A percentile compares a stretch with the other conserved stretches of the same genome.
Evolutionary conservation across 139 green algal species (phyloP).

Genomic region (Coelastrella sp.): DNA sequence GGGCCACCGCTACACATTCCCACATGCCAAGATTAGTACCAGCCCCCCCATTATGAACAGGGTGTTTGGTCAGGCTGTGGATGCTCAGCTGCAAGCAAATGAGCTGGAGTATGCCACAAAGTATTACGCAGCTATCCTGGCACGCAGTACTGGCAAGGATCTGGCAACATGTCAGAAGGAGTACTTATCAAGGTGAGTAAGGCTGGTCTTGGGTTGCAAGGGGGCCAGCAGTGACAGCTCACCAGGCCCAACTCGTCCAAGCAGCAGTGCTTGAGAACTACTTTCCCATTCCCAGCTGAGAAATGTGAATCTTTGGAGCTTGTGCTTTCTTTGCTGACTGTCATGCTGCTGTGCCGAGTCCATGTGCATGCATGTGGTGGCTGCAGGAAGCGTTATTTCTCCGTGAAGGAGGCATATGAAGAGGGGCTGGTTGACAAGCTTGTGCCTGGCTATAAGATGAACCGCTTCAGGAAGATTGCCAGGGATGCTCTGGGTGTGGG

Average conservation of each 20-base stretch:
- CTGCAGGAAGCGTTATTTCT: constrained; percentile 60
- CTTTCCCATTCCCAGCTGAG: no score
- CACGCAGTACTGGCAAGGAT: constrained; percentile 69
- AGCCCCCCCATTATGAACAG: constrained; percentile 65
- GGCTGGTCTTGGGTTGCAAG: background rate
- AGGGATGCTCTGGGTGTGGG: constrained; percentile 42
- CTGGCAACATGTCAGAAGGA: constrained; percentile 68
- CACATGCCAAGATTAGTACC: constrained; percentile 67
- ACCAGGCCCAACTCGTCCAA: no score
- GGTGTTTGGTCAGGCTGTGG: constrained; percentile 70
- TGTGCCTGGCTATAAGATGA: constrained; percentile 69
- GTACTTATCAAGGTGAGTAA: constrained; percentile 64
- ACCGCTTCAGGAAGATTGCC: constrained; percentile 71
- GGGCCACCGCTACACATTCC: constrained; percentile 73
- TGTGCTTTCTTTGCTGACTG: background rate
- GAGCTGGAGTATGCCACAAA: constrained; percentile 74
- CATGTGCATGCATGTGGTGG: background rate
- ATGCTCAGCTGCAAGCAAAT: constrained; percentile 71
- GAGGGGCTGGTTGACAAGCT: constrained; percentile 77
- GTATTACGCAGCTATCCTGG: constrained; percentile 75
- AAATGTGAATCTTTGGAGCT: no score
- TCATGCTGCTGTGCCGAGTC: background rate
- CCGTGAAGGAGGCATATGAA: constrained; percentile 70
- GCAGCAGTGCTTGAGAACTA: no score
- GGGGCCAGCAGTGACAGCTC: no score